Percentiles rank a stretch among this genome's conserved stretches.
Evolutionary conservation across 1,139 yeast species (phyloP).

Genomic region (Geotrichum bryndzae): DNA sequence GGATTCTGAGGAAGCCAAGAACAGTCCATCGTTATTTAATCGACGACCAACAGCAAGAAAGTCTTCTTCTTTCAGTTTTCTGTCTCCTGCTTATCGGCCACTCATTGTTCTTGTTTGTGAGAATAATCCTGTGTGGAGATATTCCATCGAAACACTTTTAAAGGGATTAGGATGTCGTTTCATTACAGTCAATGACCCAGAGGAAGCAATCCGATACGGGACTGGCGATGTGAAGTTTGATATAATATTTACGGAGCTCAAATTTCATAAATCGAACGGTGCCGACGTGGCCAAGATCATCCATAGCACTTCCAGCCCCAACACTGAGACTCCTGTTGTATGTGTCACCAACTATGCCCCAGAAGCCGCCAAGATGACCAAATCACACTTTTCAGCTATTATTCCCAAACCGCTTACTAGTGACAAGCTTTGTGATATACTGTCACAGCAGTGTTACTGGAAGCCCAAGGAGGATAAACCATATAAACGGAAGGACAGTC

Average conservation of each 20-base stretch:
- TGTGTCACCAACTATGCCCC: slow-evolving; percentile 69
- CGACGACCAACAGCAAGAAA: slow-evolving; percentile 48
- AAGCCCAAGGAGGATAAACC: slow-evolving; percentile 20
- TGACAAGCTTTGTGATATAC: slow-evolving; percentile 38
- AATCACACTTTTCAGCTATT: slow-evolving; percentile 57
- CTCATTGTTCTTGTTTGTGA: slow-evolving; percentile 78
- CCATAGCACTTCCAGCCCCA: slow-evolving; percentile 67
- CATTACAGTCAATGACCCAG: slow-evolving; percentile 71
- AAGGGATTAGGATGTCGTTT: slow-evolving; percentile 76
- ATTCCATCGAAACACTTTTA: slow-evolving; percentile 57
- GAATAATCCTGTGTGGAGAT: slow-evolving; percentile 77
- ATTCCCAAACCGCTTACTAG: slow-evolving; percentile 68
- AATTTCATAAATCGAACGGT: slow-evolving; percentile 58
- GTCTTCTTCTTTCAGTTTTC: background rate
- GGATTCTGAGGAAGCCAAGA: slow-evolving; percentile 58
- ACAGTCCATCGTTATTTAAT: slow-evolving; percentile 52
- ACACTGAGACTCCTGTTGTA: slow-evolving; percentile 69
- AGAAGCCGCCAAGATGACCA: slow-evolving; percentile 47
- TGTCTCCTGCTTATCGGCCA: slow-evolving; percentile 30
- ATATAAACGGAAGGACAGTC: background rate
- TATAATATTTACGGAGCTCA: slow-evolving; percentile 64
- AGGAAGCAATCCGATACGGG: slow-evolving; percentile 74
- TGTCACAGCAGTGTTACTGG: slow-evolving; percentile 33
- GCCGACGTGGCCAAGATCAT: slow-evolving; percentile 74
- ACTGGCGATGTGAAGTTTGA: slow-evolving; percentile 83